Percentiles rank a stretch among this genome's conserved stretches.
phyloP scores from a whole-genome alignment of 345 rosid genomes.

The Ricinus communis region DNA sequence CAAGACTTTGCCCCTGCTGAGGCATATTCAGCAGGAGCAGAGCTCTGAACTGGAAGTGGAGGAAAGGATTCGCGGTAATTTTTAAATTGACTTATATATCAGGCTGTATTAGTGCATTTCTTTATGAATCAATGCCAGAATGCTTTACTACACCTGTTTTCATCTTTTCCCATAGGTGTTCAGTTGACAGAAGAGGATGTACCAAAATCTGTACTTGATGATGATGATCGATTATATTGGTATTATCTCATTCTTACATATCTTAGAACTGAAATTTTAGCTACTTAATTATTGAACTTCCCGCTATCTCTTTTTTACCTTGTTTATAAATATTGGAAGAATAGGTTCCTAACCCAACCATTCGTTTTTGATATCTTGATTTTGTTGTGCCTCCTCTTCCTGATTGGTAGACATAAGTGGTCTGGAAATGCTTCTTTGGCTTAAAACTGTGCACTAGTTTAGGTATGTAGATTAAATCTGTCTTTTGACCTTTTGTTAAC shows the following conservation, averaged over 20 bases:
- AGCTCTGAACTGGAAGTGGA: slow-evolving; percentile 41
- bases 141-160: slow-evolving; percentile 16
- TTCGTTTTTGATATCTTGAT: slow-evolving; percentile 3
- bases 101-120: slow-evolving; percentile 6
- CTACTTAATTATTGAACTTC: neutral
- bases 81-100: neutral
- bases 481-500: neutral
- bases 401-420: neutral
- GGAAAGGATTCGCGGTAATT: slow-evolving; percentile 40
- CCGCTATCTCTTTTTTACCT: neutral
- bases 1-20: slow-evolving; percentile 47
- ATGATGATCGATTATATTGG: slow-evolving; percentile 57
- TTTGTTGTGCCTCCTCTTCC: neutral
- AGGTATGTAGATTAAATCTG: neutral
- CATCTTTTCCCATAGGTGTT: slow-evolving; percentile 29
- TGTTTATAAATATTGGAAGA: neutral
- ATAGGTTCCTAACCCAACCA: neutral
- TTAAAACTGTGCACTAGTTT: neutral
- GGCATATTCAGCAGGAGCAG: slow-evolving; percentile 49
- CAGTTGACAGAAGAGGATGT: slow-evolving; percentile 39
- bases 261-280: neutral
- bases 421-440: neutral
- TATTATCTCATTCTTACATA: slow-evolving; percentile 29
- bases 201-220: slow-evolving; percentile 31
- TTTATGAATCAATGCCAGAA: slow-evolving; percentile 1